Evolutionary conservation across 108 stramenopile species (phyloP), one percentile per base, ranked within the genome.

Genomic region (Bacterosira constricta): DNA sequence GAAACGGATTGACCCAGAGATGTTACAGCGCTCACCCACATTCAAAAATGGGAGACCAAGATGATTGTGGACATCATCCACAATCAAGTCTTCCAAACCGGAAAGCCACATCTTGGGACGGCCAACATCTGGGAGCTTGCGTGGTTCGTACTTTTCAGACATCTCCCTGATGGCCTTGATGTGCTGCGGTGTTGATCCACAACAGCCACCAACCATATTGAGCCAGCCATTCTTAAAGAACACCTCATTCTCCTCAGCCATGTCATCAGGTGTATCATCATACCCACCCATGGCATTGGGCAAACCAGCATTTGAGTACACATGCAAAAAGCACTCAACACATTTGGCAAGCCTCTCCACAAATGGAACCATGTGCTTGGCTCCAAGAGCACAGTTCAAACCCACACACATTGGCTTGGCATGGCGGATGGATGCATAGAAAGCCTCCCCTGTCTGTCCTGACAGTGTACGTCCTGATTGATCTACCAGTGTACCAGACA

Each of bases 271-370:
- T 9, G 95, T 97, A 30, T 98, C 98, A 80, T 99, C 98, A 73
- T 99, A 99, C 12, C 96, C 98, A 15, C 97, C 98, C 98, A 99
- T 99, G 36, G 96, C 97, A 80, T 99, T 99, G 8, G 98, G 98
- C 54, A 99, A 90, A 57, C 98, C 98, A 34, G 98, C 98, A 77
- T 99, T 99, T 36, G 96, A 93, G 85, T 99, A 99, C 26, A 97
- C 96, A 70, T 97, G 97, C 49, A 99, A 84, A 66, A 96, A 99
- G 83, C 97, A 97, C 81, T 99, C 98, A 11, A 90, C 97, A 69
- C 73, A 78, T 52, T 92, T 86, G 55, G 91, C 67, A 56, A 99
- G 86, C 46, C 93, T 90, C 82, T 96, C 88, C 46, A 99, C 86
- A 72, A 99, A 99, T 6, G 98, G 98, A 35, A 64, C 66, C 98